A percentile compares a stretch with the other conserved stretches of the same genome.
phyloP scores from a whole-genome alignment of 129 eudicot species.

The Centaurea solstitialis region DNA sequence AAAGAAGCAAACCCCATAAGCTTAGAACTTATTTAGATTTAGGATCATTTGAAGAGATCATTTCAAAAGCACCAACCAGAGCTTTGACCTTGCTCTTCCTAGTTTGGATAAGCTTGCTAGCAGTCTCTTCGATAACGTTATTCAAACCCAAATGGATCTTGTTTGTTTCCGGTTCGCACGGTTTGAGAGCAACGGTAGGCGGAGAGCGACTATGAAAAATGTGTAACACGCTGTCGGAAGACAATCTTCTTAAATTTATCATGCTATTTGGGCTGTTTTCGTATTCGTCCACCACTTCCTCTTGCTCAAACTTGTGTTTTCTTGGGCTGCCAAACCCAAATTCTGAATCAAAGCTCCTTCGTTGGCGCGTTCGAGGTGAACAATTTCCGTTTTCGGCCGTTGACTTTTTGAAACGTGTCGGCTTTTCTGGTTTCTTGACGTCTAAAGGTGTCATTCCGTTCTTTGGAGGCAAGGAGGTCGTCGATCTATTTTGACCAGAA shows the following conservation, averaged over 20 bases:
- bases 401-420: conserved; percentile 5
- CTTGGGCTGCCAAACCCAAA: conserved; percentile 25
- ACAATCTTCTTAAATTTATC: conserved; percentile 28
- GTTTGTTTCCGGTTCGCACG: conserved; percentile 26
- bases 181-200: conserved; percentile 25
- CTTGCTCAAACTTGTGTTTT: conserved; percentile 34
- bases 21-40: neutral
- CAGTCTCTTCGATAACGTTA: conserved; percentile 72
- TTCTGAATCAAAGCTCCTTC: conserved; percentile 23
- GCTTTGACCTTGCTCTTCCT: conserved; percentile 74
- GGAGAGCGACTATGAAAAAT: conserved; percentile 1
- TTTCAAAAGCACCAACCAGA: conserved; percentile 77
- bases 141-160: conserved; percentile 30
- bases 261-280: neutral
- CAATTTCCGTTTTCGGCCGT: conserved; percentile 18
- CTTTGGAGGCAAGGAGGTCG: neutral
- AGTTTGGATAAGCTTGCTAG: conserved; percentile 50
- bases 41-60: conserved; percentile 11
- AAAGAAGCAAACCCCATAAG: neutral
- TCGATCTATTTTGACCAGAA: neutral
- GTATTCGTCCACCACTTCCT: conserved; percentile 17
- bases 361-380: conserved; percentile 24
- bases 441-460: neutral
- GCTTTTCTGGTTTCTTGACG: conserved; percentile 16
- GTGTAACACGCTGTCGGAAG: conserved; percentile 2